Evolutionary conservation across 2,329 filamentous ascomycete species (phyloP), one percentile per base, ranked within the genome.

Genomic region (Colletotrichum sp.): DNA sequence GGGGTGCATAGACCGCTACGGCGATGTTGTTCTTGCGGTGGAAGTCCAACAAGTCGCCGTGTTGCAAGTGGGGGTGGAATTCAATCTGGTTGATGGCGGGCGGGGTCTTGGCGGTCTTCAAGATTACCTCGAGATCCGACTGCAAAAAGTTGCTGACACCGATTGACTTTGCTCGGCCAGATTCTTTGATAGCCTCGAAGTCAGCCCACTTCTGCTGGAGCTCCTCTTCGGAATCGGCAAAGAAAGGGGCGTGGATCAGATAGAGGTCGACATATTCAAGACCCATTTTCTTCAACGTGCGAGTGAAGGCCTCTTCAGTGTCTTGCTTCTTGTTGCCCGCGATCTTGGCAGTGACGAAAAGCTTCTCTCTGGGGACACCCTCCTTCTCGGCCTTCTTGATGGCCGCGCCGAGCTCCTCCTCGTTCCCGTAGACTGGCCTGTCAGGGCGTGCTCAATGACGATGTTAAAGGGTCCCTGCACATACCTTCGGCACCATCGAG

Each of bases 21-120:
- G 90, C 89, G 77, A 95, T 94, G 71, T 86, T 83, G 80, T 93
- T 85, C 80, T 89, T 83, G 79, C 87, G 88, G 82, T 89, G 90
- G 84, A 90, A 94, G 18, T 86, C 84, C 36, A 94, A 71, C 15
- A 94, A 86, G 74, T 88, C 86, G 8, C 87, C 88, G 82, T 94
- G 93, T 84, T 94, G 93, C 68, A 94, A 87, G 82, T 95, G 95
- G 0, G 95, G 94, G 84, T 97, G 94, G 81, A 91, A 93, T 86
- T 96, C 95, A 81, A 96, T 94, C 88, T 97, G 95, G 86, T 96
- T 96, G 77, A 94, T 90, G 8, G 91, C 92, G 1, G 95, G 95
- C 5, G 87, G 82, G 76, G 94, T 83, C 79, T 89, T 90, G 67
- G 92, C 92, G 7, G 92, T 91, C 82, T 89, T 82, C 3, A 93